Conservation (phyloP, 306 rosid genomes). For the Cicer pinnatifidum region DNA sequence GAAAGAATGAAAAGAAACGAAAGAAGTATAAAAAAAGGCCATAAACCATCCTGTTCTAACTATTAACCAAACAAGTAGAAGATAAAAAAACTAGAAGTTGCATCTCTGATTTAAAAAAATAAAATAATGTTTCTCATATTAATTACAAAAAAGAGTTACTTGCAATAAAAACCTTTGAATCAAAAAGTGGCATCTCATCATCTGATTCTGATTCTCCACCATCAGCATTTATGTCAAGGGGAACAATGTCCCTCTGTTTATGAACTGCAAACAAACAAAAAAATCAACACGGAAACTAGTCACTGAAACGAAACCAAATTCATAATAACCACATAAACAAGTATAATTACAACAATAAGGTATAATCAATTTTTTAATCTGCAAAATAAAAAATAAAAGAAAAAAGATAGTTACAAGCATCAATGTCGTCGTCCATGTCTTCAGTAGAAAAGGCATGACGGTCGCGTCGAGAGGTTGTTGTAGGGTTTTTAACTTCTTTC, state of each 20-base stretch:
- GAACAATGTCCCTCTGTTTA: conserved; percentile 77
- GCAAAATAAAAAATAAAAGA: not conserved
- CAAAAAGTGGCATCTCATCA: conserved; percentile 67
- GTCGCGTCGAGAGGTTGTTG: conserved; percentile 40
- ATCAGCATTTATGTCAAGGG: conserved; percentile 63
- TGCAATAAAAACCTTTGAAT: conserved; percentile 58
- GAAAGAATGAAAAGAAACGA: conserved; percentile 31
- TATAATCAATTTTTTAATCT: not conserved
- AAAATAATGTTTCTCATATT: not conserved
- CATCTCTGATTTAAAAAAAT: not conserved
- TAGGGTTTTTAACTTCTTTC: conserved; percentile 46
- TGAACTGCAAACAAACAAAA: conserved; percentile 58
- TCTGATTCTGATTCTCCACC: conserved; percentile 70
- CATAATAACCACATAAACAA: not conserved
- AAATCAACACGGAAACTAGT: conserved; percentile 5
- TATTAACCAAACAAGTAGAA: not conserved
- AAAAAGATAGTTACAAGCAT: conserved; percentile 62
- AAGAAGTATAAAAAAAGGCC: conserved; percentile 1
- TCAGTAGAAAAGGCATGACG: conserved; percentile 41
- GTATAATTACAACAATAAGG: not conserved
- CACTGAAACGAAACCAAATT: not conserved
- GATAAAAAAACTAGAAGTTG: not conserved
- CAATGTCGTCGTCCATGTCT: conserved; percentile 88
- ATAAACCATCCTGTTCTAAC: not conserved
- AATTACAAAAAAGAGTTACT: not conserved